Evolutionary conservation across 371 early-diverging fungal genomes (phyloP).

Genomic region (Syncephalis plumigaleata): DNA sequence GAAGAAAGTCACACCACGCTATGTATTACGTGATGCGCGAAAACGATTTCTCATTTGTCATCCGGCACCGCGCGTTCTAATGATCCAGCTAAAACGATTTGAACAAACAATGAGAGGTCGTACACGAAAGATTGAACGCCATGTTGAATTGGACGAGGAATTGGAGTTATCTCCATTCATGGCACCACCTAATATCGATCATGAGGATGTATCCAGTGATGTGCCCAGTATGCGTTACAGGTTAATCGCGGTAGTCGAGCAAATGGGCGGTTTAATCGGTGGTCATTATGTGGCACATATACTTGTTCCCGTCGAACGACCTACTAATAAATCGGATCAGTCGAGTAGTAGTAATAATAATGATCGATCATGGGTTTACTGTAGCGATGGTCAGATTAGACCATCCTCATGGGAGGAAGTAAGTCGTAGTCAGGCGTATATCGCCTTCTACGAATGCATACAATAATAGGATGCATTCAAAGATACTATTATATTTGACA

Average conservation of each 20-base stretch:
- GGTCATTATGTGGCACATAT: conserved; percentile 65
- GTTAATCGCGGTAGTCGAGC: conserved; percentile 61
- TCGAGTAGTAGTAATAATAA: background rate
- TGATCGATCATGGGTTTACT: conserved; percentile 5
- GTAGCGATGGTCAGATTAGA: conserved; percentile 2
- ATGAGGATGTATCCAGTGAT: conserved; percentile 4
- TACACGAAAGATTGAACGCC: conserved; percentile 17
- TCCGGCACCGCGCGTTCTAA: conserved; percentile 24
- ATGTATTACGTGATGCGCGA: conserved; percentile 11
- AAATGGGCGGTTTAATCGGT: conserved; percentile 46
- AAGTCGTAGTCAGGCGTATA: conserved; percentile 2
- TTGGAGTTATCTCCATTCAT: conserved; percentile 30
- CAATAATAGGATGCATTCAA: too few relatives aligned
- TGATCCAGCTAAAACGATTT: conserved; percentile 40
- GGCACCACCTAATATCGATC: conserved; percentile 8
- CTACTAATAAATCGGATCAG: too few relatives aligned
- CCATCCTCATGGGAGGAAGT: conserved; percentile 1
- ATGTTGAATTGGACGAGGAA: conserved; percentile 21
- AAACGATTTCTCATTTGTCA: conserved; percentile 14
- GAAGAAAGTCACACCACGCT: background rate
- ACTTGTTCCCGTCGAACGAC: background rate
- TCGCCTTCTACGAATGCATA: conserved; percentile 3
- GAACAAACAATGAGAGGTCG: conserved; percentile 16
- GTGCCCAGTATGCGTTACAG: conserved; percentile 21
- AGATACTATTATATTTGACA: too few relatives aligned